phyloP scores from a whole-genome alignment of 2,329 filamentous ascomycete species.

The Mollisia scopiformis region DNA sequence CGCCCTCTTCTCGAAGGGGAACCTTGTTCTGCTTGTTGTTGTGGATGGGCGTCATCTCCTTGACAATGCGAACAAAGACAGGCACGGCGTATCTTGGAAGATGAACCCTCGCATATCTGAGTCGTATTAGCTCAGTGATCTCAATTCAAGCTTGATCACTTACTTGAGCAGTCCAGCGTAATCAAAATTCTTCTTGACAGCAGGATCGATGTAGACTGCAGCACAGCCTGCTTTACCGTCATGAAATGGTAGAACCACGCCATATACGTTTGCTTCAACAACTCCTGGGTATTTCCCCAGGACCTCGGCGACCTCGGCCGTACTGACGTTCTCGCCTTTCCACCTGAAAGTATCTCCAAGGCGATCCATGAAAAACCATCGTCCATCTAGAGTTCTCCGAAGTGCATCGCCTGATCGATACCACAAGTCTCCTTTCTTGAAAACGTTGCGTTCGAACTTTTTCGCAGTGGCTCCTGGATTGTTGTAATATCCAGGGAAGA shows the following conservation, averaged over 20 bases:
- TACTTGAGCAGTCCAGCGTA: slow-evolving; percentile 60
- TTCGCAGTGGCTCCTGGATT: slow-evolving; percentile 68
- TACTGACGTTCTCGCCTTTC: slow-evolving; percentile 73
- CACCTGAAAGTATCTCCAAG: slow-evolving; percentile 76
- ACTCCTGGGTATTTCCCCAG: slow-evolving; percentile 62
- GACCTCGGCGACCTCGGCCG: slow-evolving; percentile 67
- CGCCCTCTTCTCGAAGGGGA: slow-evolving; percentile 67
- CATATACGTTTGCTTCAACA: slow-evolving; percentile 71
- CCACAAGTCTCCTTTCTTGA: slow-evolving; percentile 68
- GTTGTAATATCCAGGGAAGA: slow-evolving; percentile 71
- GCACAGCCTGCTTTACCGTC: slow-evolving; percentile 72
- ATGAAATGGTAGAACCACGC: slow-evolving; percentile 65
- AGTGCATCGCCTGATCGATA: slow-evolving; percentile 72
- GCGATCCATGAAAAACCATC: slow-evolving; percentile 72
- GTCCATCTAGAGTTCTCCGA: slow-evolving; percentile 61
- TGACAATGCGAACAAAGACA: slow-evolving; percentile 68
- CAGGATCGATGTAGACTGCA: slow-evolving; percentile 60
- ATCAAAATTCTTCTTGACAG: slow-evolving; percentile 53
- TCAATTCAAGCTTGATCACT: slow-evolving; percentile 13
- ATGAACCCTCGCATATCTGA: slow-evolving; percentile 55
- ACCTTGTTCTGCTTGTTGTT: slow-evolving; percentile 85
- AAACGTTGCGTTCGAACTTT: slow-evolving; percentile 67
- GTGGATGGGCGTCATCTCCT: slow-evolving; percentile 62
- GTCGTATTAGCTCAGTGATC: background rate
- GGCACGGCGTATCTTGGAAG: slow-evolving; percentile 78